phyloP scores from a whole-genome alignment of 2,329 filamentous ascomycete genomes.

The Phaeomoniella chlamydospora region DNA sequence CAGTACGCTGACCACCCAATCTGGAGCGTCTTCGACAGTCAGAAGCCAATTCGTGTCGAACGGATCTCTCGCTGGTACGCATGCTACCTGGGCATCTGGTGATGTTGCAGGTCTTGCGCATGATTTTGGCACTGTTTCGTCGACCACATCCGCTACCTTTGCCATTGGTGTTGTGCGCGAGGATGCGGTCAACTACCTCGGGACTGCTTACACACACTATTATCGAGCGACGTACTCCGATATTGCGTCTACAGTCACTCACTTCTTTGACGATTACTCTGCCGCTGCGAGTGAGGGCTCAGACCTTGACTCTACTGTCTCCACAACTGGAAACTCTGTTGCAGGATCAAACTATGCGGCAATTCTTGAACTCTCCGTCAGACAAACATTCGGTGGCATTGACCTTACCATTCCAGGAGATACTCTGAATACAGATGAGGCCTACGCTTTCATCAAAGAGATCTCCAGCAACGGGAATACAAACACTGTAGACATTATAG shows the following conservation, averaged over 20 bases:
- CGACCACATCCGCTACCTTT: slow-evolving; percentile 19
- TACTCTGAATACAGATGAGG: slow-evolving; percentile 15
- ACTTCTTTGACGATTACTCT: slow-evolving; percentile 25
- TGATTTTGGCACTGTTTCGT: slow-evolving; percentile 19
- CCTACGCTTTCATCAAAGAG: slow-evolving; percentile 26
- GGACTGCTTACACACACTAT: slow-evolving; percentile 22
- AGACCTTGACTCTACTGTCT: slow-evolving; percentile 17
- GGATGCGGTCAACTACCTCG: slow-evolving; percentile 25
- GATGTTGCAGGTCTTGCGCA: slow-evolving; percentile 23
- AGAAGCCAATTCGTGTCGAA: slow-evolving; percentile 16
- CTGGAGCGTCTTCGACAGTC: slow-evolving; percentile 15
- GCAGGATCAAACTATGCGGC: slow-evolving; percentile 25
- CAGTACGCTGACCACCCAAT: slow-evolving; percentile 15
- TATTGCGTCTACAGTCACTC: slow-evolving; percentile 18
- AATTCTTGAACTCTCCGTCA: slow-evolving; percentile 23
- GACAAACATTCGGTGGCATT: slow-evolving; percentile 26
- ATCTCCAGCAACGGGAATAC: slow-evolving; percentile 28
- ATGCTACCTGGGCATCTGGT: slow-evolving; percentile 13
- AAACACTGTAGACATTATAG: slow-evolving; percentile 29
- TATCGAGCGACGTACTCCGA: slow-evolving; percentile 21
- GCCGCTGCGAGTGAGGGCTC: slow-evolving; percentile 19
- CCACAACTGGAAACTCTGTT: slow-evolving; percentile 13
- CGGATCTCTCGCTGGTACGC: slow-evolving; percentile 15
- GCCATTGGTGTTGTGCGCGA: slow-evolving; percentile 26
- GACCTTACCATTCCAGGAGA: slow-evolving; percentile 22